phyloP scores from a whole-genome alignment of 2,329 filamentous ascomycete species.

The Fusarium pseudocircinatum region DNA sequence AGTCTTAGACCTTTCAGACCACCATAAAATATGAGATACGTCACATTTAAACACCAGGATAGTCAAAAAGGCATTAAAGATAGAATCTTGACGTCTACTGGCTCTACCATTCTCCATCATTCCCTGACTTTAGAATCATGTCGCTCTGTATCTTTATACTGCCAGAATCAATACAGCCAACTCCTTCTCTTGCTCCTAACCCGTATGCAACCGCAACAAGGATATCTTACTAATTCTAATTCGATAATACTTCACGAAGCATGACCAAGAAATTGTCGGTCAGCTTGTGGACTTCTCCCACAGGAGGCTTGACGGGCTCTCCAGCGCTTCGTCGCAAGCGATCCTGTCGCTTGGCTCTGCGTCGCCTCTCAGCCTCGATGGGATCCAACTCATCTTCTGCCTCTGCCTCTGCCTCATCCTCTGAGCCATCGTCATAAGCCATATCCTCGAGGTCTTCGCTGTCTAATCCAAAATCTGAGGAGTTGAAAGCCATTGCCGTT shows the following conservation, averaged over 20 bases:
- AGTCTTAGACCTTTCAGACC: not conserved
- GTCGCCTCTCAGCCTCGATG: slow-evolving; percentile 84
- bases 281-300: slow-evolving; percentile 83
- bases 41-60: not conserved
- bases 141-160: slow-evolving; percentile 1
- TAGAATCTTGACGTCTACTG: not conserved
- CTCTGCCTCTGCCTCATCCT: slow-evolving; percentile 75
- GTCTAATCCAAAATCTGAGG: slow-evolving; percentile 89
- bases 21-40: not conserved
- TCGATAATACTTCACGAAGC: slow-evolving; percentile 82
- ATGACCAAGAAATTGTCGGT: slow-evolving; percentile 83
- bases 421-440: slow-evolving; percentile 76
- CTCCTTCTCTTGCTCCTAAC: slow-evolving; percentile 9
- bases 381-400: slow-evolving; percentile 84
- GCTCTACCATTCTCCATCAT: not conserved
- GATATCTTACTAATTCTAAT: slow-evolving; percentile 56
- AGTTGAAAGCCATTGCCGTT: slow-evolving; percentile 72
- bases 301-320: slow-evolving; percentile 81
- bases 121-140: not conserved
- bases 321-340: slow-evolving; percentile 81
- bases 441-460: slow-evolving; percentile 88
- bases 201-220: slow-evolving; percentile 7
- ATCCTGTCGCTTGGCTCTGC: slow-evolving; percentile 81
- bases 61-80: not conserved
- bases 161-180: slow-evolving; percentile 7